These are phyloP conservation scores for Trichoderma gracile DNA, from an alignment of 2,329 filamentous ascomycete genomes.

Conservation along the genomic window DNA sequence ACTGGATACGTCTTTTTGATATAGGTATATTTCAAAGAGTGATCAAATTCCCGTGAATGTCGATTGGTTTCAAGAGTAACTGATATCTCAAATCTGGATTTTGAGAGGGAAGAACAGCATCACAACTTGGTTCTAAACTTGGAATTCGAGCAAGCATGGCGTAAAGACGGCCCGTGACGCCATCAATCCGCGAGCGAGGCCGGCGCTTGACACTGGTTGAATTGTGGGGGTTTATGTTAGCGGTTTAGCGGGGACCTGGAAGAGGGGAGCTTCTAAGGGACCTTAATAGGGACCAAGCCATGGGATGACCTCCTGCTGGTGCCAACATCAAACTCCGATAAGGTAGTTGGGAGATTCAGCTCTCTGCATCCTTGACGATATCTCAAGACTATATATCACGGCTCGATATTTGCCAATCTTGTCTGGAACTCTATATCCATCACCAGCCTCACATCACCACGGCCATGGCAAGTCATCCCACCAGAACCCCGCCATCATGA, in stretches of 20 bases:
- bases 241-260: slow-evolving; percentile 13
- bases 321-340: neutral
- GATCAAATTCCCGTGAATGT: too few relatives aligned
- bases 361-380: neutral
- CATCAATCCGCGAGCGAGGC: slow-evolving; percentile 12
- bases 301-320: neutral
- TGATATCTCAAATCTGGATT: too few relatives aligned
- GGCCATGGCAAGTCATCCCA: neutral
- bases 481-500: neutral
- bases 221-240: slow-evolving; percentile 2
- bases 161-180: slow-evolving; percentile 25
- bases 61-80: too few relatives aligned
- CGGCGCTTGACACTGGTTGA: neutral
- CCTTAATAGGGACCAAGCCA: too few relatives aligned
- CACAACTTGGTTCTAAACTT: neutral
- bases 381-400: too few relatives aligned
- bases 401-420: neutral
- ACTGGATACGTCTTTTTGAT: neutral
- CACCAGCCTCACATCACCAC: neutral
- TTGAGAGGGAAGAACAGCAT: neutral
- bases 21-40: too few relatives aligned
- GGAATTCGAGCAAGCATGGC: neutral
- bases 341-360: too few relatives aligned
- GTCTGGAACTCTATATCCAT: neutral
- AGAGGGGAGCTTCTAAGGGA: slow-evolving; percentile 4